Evolutionary conservation across 352 stramenopile species (phyloP).

Genomic region (Pythium scleroteichum): DNA sequence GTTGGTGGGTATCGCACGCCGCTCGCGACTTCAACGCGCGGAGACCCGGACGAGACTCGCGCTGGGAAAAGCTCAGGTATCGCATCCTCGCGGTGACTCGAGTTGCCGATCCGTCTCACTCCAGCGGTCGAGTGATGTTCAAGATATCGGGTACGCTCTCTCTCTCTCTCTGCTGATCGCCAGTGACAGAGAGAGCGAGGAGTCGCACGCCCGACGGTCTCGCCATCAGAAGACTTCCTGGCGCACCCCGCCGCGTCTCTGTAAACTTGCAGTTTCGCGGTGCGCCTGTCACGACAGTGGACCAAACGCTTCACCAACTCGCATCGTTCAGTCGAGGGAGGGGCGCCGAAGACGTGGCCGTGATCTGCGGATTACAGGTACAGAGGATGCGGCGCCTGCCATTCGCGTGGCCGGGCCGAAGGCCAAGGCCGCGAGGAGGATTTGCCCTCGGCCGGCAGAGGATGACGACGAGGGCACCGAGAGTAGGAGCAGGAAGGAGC

Average conservation of each 20-base stretch:
- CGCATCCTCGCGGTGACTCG: neutral
- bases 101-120: conserved; percentile 11
- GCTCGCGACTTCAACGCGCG: too few species aligned
- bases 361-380: too few species aligned
- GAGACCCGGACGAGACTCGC: too few species aligned
- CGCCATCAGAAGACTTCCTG: conserved; percentile 3
- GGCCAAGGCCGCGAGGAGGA: too few species aligned
- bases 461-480: too few species aligned
- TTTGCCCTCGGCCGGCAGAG: too few species aligned
- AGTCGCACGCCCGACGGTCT: neutral
- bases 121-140: neutral
- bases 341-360: neutral
- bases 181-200: conserved; percentile 1
- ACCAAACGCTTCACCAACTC: neutral
- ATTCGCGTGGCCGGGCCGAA: too few species aligned
- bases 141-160: neutral
- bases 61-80: neutral
- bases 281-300: conserved; percentile 10
- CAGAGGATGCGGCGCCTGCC: too few species aligned
- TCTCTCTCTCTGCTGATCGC: neutral
- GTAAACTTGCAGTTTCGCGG: conserved; percentile 1
- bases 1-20: neutral
- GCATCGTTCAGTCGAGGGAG: neutral
- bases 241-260: neutral
- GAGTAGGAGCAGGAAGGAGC: neutral